Evolutionary conservation across 2,329 filamentous ascomycete species (phyloP), one percentile per base, ranked within the genome.

Genomic region (Cladosporium sphaerospermum): DNA sequence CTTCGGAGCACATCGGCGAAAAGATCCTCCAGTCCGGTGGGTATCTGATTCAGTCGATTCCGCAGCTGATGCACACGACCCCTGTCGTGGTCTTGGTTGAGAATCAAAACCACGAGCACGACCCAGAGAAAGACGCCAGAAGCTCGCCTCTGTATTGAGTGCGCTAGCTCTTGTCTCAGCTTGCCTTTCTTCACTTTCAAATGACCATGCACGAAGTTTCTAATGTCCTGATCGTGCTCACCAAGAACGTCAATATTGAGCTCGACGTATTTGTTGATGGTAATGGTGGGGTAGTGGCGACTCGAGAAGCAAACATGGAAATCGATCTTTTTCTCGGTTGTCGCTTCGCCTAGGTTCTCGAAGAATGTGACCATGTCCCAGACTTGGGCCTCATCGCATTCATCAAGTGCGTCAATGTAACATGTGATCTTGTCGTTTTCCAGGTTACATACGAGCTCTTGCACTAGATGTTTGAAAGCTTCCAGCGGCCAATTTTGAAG

Each of bases 261-360:
- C 14, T 16, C 14, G 14, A 16, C 14, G 14, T 16, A 16, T 3
- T 9, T 40, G 1, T 39, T 9, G 1, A 52, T 45, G 1, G 23
- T 16, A 6, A 52, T 13, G 7, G 34, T 14, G 1, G 50, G 50
- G 59, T 75, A 76, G 54, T 75, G 71, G 3, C 73, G 64, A 54
- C 72, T 75, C 0, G 73, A 71, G 34, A 75, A 69, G 54, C 66
- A 73, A 8, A 73, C 58, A 9, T 53, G 57, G 10, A 73, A 61
- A 3, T 73, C 64, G 44, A 75, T 16, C 14, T 16, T 16, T 16
- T 16, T 16, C 14, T 16, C 14, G 14, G 14, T 16, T 16, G 14
- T 16, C 14, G 14, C 14, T 16, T 16, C 14, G 14, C 14, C 14
- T 16, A 16, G 14, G 14, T 16, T 16, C 14, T 73, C 64, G 44